Evolutionary conservation across 805 yeast genomes (phyloP).

Genomic region (Kluyveromyces starmeri): DNA sequence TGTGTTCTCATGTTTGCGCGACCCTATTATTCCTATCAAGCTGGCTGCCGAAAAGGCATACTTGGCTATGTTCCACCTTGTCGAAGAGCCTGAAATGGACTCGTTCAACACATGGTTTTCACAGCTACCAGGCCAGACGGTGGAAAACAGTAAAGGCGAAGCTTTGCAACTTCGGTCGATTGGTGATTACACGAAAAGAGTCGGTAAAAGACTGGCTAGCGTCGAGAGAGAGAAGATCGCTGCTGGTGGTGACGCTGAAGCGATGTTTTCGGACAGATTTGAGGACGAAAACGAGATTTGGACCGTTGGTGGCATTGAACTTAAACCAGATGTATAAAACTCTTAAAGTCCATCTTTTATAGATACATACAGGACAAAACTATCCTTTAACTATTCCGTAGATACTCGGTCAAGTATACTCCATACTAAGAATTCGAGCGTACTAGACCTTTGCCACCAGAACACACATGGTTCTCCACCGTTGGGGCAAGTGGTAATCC

Average conservation of each 20-base stretch:
- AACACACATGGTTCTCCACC: conserved; percentile 12
- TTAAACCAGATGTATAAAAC: conserved; percentile 22
- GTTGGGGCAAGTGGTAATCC: conserved; percentile 15
- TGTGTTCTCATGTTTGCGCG: conserved; percentile 76
- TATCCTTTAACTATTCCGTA: no score
- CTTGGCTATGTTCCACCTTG: conserved; percentile 59
- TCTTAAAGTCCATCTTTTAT: no score
- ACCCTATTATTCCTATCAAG: conserved; percentile 82
- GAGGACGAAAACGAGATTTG: conserved; percentile 86
- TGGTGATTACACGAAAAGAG: conserved; percentile 83
- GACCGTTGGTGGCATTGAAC: conserved; percentile 71
- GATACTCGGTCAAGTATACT: conserved; percentile 17
- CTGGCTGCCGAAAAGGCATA: conserved; percentile 91
- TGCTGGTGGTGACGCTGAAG: conserved; percentile 85
- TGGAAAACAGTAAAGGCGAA: conserved; percentile 38
- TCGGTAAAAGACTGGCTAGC: conserved; percentile 74
- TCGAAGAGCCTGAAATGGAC: conserved; percentile 50
- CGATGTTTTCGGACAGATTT: conserved; percentile 71
- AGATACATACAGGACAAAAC: no score
- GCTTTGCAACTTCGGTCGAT: conserved; percentile 61
- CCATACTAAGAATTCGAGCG: conserved; percentile 20
- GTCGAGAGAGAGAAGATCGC: conserved; percentile 82
- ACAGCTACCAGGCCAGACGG: conserved; percentile 28
- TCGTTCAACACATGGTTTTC: conserved; percentile 60
- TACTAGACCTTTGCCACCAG: conserved; percentile 26